Percentiles rank a stretch among this genome's conserved stretches.
phyloP scores from a whole-genome alignment of 2,329 filamentous ascomycete species.

The Aspergillus tanneri region DNA sequence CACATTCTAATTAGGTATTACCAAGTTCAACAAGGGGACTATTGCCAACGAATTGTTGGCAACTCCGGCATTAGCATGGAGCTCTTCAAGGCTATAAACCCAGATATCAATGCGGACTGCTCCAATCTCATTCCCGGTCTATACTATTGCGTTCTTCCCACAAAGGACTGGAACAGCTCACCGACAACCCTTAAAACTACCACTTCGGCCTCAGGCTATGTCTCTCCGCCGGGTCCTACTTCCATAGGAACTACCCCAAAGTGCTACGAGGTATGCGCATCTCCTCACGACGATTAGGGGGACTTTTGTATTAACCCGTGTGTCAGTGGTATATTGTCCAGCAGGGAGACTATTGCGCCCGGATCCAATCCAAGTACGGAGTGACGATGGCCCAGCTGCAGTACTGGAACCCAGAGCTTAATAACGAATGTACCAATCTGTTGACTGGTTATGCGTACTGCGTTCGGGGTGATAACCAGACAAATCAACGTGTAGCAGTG shows the following conservation, averaged over 20 bases:
- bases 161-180: constrained; percentile 9
- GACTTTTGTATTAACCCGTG: no score
- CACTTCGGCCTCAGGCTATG: constrained; percentile 4
- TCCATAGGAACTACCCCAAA: constrained; percentile 9
- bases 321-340: constrained; percentile 17
- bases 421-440: constrained; percentile 30
- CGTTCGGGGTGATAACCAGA: constrained; percentile 4
- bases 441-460: constrained; percentile 34
- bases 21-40: constrained; percentile 7
- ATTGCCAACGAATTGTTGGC: constrained; percentile 11
- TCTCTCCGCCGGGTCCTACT: constrained; percentile 8
- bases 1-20: constrained; percentile 2
- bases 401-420: constrained; percentile 29
- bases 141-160: constrained; percentile 13
- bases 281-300: no score
- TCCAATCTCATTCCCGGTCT: constrained; percentile 12
- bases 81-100: constrained; percentile 14
- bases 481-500: background rate
- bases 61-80: constrained; percentile 7
- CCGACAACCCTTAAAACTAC: background rate
- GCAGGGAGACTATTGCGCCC: constrained; percentile 27
- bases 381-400: constrained; percentile 23
- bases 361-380: constrained; percentile 20
- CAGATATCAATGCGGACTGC: constrained; percentile 9
- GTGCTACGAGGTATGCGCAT: constrained; percentile 10